Conservation (phyloP, 176 grass and related monocot genomes). For the Triticum urartu region DNA sequence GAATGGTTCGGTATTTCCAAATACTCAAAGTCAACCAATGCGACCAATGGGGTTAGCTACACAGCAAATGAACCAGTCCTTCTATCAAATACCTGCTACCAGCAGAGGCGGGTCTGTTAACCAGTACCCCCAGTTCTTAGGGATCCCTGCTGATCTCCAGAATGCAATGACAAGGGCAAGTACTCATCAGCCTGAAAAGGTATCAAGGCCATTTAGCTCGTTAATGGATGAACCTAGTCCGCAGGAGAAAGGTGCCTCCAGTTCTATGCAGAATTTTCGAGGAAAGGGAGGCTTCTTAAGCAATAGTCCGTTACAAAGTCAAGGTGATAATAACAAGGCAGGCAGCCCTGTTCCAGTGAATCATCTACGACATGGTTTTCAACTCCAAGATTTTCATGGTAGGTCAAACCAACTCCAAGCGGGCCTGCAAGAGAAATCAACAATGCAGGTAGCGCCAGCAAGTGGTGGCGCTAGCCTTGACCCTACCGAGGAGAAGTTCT, state of each 20-base stretch:
- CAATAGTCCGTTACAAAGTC: conserved; percentile 32
- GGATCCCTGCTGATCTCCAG: conserved; percentile 60
- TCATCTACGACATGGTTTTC: conserved; percentile 57
- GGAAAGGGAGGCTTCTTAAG: conserved; percentile 64
- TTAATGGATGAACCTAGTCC: conserved; percentile 48
- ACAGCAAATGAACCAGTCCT: conserved; percentile 71
- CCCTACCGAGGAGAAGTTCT: conserved; percentile 84
- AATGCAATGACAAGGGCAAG: conserved; percentile 48
- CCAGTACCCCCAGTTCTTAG: conserved; percentile 74
- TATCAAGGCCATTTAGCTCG: conserved; percentile 52
- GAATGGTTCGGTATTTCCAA: conserved; percentile 62
- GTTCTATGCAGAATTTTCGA: conserved; percentile 68
- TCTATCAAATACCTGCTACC: conserved; percentile 59
- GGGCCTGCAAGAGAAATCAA: conserved; percentile 56
- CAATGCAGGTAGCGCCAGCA: conserved; percentile 43
- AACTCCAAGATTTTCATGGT: conserved; percentile 51
- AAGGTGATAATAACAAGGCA: conserved; percentile 51
- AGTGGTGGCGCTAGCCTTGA: conserved; percentile 78
- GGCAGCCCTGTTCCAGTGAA: conserved; percentile 53
- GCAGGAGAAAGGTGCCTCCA: conserved; percentile 42
- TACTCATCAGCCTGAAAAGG: conserved; percentile 58
- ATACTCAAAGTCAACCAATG: conserved; percentile 60
- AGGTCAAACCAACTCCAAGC: conserved; percentile 49
- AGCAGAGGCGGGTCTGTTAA: conserved; percentile 54
- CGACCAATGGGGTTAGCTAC: conserved; percentile 58